These are phyloP conservation scores for Silene conica DNA, from an alignment of 148 eudicot species.

Conservation along the genomic window DNA sequence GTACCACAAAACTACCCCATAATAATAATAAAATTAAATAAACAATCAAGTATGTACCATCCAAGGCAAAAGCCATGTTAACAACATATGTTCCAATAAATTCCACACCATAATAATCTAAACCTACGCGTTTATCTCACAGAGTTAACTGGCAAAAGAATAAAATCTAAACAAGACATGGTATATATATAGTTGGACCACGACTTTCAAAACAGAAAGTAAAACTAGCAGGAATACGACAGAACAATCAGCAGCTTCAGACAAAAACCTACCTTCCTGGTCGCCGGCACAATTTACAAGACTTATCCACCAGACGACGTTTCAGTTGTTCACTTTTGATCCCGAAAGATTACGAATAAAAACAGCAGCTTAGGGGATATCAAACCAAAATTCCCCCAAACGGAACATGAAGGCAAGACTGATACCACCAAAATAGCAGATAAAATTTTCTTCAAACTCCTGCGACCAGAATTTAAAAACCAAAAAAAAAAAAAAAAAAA, in stretches of 20 bases:
- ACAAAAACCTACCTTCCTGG: conserved; percentile 21
- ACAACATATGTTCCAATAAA: conserved; percentile 6
- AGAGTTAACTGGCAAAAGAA: conserved; percentile 10
- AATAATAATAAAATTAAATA: conserved; percentile 9
- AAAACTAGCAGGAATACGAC: conserved; percentile 17
- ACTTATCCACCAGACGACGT: conserved; percentile 3
- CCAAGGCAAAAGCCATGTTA: conserved; percentile 14
- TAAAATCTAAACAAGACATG: conserved; percentile 16
- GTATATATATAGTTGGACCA: conserved; percentile 10
- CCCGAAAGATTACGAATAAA: conserved; percentile 24
- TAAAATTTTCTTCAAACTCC: not conserved
- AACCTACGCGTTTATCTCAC: conserved; percentile 16
- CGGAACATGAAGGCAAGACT: conserved; percentile 23
- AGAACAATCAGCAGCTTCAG: conserved; percentile 20
- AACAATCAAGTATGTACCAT: conserved; percentile 10
- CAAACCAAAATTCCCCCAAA: conserved; percentile 27
- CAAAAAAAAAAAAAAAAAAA: not conserved
- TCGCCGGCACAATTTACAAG: conserved; percentile 22
- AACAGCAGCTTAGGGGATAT: conserved; percentile 22
- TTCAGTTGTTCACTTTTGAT: conserved; percentile 21
- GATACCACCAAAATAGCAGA: conserved; percentile 23
- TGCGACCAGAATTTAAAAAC: conserved; percentile 11
- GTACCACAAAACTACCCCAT: conserved; percentile 10
- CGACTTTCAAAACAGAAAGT: conserved; percentile 1
- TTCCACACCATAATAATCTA: conserved; percentile 5